Evolutionary conservation across 306 rosid species (phyloP).

Genomic region (Rosa persica): DNA sequence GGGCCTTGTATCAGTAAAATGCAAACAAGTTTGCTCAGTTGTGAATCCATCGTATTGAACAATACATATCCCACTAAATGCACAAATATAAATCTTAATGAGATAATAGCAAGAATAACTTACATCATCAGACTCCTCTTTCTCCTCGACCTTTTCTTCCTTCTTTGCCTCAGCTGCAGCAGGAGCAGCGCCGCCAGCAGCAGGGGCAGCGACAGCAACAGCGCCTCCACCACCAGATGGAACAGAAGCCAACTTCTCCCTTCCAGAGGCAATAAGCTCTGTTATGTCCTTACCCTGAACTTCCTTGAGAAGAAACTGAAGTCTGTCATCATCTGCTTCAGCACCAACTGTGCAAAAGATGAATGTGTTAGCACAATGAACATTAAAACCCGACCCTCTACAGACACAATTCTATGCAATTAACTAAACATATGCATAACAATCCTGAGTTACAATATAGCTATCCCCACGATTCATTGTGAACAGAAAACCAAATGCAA

Average conservation of each 20-base stretch:
- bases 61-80: not conserved
- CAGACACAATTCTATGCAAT: not conserved
- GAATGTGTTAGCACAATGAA: not conserved
- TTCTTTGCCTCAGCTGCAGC: slow-evolving; percentile 70
- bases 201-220: slow-evolving; percentile 38
- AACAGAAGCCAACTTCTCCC: slow-evolving; percentile 69
- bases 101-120: slow-evolving; percentile 16
- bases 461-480: no score
- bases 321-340: slow-evolving; percentile 54
- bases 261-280: slow-evolving; percentile 71
- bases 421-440: no score
- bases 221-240: slow-evolving; percentile 65
- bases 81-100: not conserved
- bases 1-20: not conserved
- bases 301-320: slow-evolving; percentile 52
- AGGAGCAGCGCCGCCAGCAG: slow-evolving; percentile 41
- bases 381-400: no score
- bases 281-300: slow-evolving; percentile 63
- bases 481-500: no score
- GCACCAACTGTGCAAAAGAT: slow-evolving; percentile 51
- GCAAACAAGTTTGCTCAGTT: not conserved
- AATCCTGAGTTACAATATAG: no score
- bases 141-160: slow-evolving; percentile 77
- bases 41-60: no score
- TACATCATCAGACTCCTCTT: slow-evolving; percentile 82